Evolutionary conservation across 140 eudicot genomes (phyloP), one percentile per base, ranked within the genome.

Genomic region (Senecio squalidus): DNA sequence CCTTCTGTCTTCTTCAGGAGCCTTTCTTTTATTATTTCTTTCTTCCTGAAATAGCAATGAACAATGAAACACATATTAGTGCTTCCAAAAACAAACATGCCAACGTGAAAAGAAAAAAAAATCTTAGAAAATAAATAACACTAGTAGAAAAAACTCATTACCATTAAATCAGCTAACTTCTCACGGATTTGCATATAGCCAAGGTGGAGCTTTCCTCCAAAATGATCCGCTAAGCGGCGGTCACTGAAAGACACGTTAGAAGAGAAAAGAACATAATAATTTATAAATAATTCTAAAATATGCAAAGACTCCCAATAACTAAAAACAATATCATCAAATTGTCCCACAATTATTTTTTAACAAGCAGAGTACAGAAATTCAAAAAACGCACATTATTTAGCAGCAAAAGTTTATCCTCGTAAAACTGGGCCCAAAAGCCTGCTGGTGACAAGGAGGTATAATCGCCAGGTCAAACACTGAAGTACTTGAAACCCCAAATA

Each of bases 381-480:
- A 81, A 83, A 84, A 64, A 74, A 92, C 98, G 98, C 98, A 92
- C 98, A 92, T 92, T 87, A 83, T 81, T 83, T 87, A 87, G 98
- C 98, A 46, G 96, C 96, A 84, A 75, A 92, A 92, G 96, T 78
- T 76, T 87, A 92, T 87, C 98, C 96, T 87, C 95, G 96, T 83
- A 87, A 86, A 86, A 92, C 84, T 84, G 96, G 95, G 96, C 96
- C 95, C 96, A 92, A 87, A 84, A 92, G 98, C 95, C 96, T 92
- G 96, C 91, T 91, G 98, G 94, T 86, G 89, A 92, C 85, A 92
- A 83, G 96, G 96, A 91, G 94, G 94, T 87, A 84, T 84, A 76
- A 78, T 83, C 71, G 70, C 98, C 83, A 79, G 73, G 95, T 92
- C 98, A 92, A 92, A 81, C 62, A 73, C 81, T 68, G 96, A 92